These are phyloP conservation scores for Mucor lusitanicus DNA, from an alignment of 371 early-diverging fungal species.

Conservation along the genomic window DNA sequence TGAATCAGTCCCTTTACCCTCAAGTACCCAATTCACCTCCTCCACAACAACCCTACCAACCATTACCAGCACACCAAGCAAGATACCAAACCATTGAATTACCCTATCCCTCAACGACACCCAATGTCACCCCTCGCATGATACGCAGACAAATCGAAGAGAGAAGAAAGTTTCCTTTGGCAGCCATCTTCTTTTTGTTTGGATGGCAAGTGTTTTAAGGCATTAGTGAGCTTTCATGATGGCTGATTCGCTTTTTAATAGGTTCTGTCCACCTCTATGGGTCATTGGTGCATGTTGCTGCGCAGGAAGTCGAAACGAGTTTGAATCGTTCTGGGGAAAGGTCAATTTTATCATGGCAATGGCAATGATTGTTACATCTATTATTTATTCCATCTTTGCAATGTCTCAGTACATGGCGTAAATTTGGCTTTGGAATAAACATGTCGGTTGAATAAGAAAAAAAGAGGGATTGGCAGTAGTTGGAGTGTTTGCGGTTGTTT, in stretches of 20 bases:
- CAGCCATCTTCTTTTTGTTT: conserved; percentile 26
- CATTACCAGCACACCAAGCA: not conserved
- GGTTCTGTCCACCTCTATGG: conserved; percentile 30
- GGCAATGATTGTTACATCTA: conserved; percentile 16
- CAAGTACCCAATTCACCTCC: conserved; percentile 8
- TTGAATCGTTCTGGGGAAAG: conserved; percentile 32
- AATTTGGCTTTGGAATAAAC: no score
- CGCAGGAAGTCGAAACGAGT: conserved; percentile 25
- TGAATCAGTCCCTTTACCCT: conserved; percentile 3
- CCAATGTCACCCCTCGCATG: not conserved
- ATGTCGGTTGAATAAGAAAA: no score
- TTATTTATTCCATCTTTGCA: conserved; percentile 15
- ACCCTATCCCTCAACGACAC: conserved; percentile 3
- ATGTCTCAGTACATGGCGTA: conserved; percentile 4
- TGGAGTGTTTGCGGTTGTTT: no score
- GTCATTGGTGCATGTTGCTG: conserved; percentile 34
- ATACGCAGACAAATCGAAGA: not conserved
- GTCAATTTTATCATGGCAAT: conserved; percentile 28
- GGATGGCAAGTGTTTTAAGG: conserved; percentile 22
- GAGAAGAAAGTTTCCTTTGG: conserved; percentile 21
- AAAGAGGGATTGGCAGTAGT: no score
- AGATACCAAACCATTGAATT: conserved; percentile 25
- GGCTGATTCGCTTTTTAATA: not conserved
- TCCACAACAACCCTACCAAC: not conserved
- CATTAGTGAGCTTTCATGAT: not conserved